Evolutionary conservation across 1,284 basidiomycete species (phyloP), one percentile per base, ranked within the genome.

Genomic region (Ganoderma boninense): DNA sequence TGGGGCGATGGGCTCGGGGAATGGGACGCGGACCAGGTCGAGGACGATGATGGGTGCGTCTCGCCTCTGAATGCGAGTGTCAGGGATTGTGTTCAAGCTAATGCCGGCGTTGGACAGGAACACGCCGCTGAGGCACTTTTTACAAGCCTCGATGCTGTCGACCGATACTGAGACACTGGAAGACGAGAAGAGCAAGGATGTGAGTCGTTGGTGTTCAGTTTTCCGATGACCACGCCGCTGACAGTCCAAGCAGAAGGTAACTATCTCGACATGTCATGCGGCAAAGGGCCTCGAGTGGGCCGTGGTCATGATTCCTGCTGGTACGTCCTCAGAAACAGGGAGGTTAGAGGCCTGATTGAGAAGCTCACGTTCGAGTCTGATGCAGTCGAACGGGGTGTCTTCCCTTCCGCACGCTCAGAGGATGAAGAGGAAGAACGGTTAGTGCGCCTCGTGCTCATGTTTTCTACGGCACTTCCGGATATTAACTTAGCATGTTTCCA

Each of bases 281-380:
- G 95, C 96, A 0, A 98, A 98, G 80, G 96, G 96, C 0, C 85
- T 97, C 7, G 96, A 98, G 80, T 98, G 95, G 95, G 95, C 95
- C 0, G 93, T 95, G 5, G 93, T 95, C 0, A 90, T 95, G 73
- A 82, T 95, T n/a, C 91, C 92, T 54, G 87, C 90, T 35, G 89
- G 91, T 90, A 77, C 68, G 80, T 56, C 23, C 29, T 13, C 2
- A 20, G 14, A 42, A 46, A 35, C 1, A 32, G 26, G 29, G 35
- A 16, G 5, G 7, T 35, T n/a, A 14, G 10, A 14, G 20, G 14
- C 40, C 16, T 35, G 11, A 26, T 49, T 2, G 20, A 38, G 44
- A 26, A 43, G 23, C 14, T 35, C 11, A 49, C 40, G 29, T 62
- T 14, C 43, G 29, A 44, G 40, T n/a, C 43, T 2, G 66, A 44